Evolutionary conservation across 2,329 filamentous ascomycete species (phyloP).

Genomic region (Niveomyces coronatus): DNA sequence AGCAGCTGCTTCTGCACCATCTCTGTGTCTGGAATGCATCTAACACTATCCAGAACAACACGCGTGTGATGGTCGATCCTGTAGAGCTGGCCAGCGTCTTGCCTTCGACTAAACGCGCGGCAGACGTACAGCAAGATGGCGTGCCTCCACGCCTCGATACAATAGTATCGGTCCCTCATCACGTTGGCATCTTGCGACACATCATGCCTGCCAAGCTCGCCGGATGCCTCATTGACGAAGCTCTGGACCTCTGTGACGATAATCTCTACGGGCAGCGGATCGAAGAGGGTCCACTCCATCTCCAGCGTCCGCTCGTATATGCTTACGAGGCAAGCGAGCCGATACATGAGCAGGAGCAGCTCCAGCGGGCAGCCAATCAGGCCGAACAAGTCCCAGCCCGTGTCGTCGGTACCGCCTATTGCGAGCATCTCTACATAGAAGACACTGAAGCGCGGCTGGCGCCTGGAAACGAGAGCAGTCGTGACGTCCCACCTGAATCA

Average conservation of each 20-base stretch:
- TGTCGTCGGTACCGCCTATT: constrained; percentile 11
- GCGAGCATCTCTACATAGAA: neutral
- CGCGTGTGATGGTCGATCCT: constrained; percentile 16
- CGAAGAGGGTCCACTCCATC: constrained; percentile 23
- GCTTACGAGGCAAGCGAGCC: constrained; percentile 19
- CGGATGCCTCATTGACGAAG: constrained; percentile 13
- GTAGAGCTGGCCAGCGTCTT: constrained; percentile 9
- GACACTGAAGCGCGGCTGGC: constrained; percentile 17
- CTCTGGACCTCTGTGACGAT: constrained; percentile 11
- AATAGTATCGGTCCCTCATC: constrained; percentile 19
- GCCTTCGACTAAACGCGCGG: constrained; percentile 18
- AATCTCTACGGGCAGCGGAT: constrained; percentile 15
- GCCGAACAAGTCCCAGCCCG: constrained; percentile 21
- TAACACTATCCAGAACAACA: constrained; percentile 20
- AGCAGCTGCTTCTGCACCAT: constrained; percentile 26
- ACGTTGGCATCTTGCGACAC: neutral
- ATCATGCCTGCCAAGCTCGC: neutral
- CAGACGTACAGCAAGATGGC: constrained; percentile 23
- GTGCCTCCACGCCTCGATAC: constrained; percentile 24
- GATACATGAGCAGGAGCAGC: constrained; percentile 18
- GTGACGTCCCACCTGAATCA: constrained; percentile 22
- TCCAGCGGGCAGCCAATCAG: constrained; percentile 23
- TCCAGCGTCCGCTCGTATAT: constrained; percentile 18
- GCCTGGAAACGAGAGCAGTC: constrained; percentile 15
- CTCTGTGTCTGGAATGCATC: constrained; percentile 18